A percentile compares a stretch with the other conserved stretches of the same genome.
Evolutionary conservation across 345 rosid species (phyloP).

Genomic region (Passiflora organensis): DNA sequence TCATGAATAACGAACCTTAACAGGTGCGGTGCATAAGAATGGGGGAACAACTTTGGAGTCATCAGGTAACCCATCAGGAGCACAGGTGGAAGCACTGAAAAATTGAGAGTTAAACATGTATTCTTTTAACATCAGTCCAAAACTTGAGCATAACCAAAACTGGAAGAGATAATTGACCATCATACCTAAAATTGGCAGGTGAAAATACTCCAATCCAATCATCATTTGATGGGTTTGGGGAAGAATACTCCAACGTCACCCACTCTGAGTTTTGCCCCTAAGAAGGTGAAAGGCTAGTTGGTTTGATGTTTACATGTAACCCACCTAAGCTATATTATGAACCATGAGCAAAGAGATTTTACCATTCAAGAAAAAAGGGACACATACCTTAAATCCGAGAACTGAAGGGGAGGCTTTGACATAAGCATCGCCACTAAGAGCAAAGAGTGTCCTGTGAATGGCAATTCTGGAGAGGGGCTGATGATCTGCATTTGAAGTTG

Average conservation of each 20-base stretch:
- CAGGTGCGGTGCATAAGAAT: constrained; percentile 55
- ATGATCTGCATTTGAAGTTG: constrained; percentile 12
- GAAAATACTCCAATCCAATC: constrained; percentile 85
- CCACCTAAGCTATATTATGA: neutral
- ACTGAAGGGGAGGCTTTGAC: constrained; percentile 14
- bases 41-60: constrained; percentile 39
- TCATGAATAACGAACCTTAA: constrained; percentile 41
- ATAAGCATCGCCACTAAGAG: constrained; percentile 6
- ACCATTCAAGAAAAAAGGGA: neutral
- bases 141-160: neutral
- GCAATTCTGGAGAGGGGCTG: constrained; percentile 11
- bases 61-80: constrained; percentile 4
- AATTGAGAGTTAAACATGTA: neutral
- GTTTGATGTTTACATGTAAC: too few relatives aligned
- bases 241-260: constrained; percentile 43
- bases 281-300: too few relatives aligned
- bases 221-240: constrained; percentile 50
- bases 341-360: neutral
- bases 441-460: constrained; percentile 7
- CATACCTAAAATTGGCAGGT: constrained; percentile 64
- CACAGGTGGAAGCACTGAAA: constrained; percentile 14
- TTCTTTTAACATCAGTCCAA: neutral
- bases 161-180: neutral
- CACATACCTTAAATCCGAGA: constrained; percentile 4
- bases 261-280: constrained; percentile 59